Conservation (phyloP, 805 yeast species). For the Yarrowia hollandica region DNA sequence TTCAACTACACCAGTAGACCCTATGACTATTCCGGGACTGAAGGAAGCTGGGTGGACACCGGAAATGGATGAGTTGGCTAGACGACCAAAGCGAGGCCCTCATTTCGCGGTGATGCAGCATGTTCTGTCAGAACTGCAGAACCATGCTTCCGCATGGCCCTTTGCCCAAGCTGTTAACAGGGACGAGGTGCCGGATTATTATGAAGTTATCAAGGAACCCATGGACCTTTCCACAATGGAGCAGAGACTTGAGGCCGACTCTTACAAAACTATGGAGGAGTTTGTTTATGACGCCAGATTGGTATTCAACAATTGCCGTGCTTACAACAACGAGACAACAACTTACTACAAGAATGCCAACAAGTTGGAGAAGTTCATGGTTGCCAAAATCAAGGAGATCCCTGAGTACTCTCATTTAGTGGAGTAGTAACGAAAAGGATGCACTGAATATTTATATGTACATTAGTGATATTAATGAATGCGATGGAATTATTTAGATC, state of each 20-base stretch:
- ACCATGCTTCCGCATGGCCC: conserved; percentile 98
- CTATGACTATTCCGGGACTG: conserved; percentile 84
- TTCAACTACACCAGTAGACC: conserved; percentile 51
- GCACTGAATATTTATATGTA: conserved; percentile 27
- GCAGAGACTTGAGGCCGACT: conserved; percentile 84
- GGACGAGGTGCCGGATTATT: conserved; percentile 95
- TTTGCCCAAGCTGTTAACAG: conserved; percentile 88
- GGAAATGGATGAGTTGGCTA: conserved; percentile 96
- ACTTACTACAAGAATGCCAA: conserved; percentile 95
- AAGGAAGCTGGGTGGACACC: conserved; percentile 97
- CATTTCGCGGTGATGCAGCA: conserved; percentile 94
- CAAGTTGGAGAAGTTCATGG: conserved; percentile 86
- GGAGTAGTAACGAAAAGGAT: conserved; percentile 46
- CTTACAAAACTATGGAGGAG: conserved; percentile 86
- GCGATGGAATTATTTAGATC: background rate
- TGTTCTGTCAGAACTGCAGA: conserved; percentile 80
- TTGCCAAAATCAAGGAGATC: conserved; percentile 76
- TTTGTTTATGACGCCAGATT: conserved; percentile 85
- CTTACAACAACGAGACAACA: conserved; percentile 90
- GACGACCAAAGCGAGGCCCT: conserved; percentile 90
- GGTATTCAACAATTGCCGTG: conserved; percentile 86
- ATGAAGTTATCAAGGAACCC: conserved; percentile 94
- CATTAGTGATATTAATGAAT: conserved; percentile 22
- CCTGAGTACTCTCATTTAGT: conserved; percentile 87
- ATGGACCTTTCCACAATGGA: conserved; percentile 98